A percentile compares a stretch with the other conserved stretches of the same genome.
Evolutionary conservation across 768 basidiomycete genomes (phyloP).

Genomic region (Coprinellus micaceus): DNA sequence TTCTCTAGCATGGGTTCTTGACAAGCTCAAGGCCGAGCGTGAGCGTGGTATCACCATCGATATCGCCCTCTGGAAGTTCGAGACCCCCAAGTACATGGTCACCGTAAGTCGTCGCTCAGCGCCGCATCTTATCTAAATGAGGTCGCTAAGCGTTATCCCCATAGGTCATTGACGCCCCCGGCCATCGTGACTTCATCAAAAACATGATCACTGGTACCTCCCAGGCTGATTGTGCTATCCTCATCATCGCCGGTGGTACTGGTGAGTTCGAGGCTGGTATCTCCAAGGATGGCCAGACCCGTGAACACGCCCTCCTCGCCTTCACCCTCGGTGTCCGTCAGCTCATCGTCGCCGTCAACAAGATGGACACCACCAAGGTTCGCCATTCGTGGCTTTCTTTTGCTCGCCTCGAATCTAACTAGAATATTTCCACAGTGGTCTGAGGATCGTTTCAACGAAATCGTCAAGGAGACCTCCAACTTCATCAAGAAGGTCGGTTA

Average conservation of each 20-base stretch:
- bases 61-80: constrained; percentile 99
- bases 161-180: constrained; percentile 98
- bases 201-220: constrained; percentile 99
- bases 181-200: constrained; percentile 99
- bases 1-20: constrained; percentile 92
- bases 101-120: constrained; percentile 55
- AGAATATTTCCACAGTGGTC: constrained; percentile 68
- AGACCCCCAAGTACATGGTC: constrained; percentile 95
- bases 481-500: constrained; percentile 99
- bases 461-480: constrained; percentile 93
- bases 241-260: constrained; percentile 98
- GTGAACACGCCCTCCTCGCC: constrained; percentile 99
- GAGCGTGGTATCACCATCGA: constrained; percentile 99
- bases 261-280: constrained; percentile 99
- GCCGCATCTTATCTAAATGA: constrained; percentile 14
- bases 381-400: constrained; percentile 12
- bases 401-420: neutral
- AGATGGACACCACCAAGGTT: constrained; percentile 99
- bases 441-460: constrained; percentile 99
- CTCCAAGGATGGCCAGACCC: constrained; percentile 99
- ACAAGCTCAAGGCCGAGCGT: constrained; percentile 99
- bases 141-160: constrained; percentile 16
- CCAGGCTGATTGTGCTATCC: constrained; percentile 99
- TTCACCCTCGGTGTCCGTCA: constrained; percentile 99
- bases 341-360: constrained; percentile 99